Conservation (phyloP, 345 rosid species). For the Odontarrhena argentea region DNA sequence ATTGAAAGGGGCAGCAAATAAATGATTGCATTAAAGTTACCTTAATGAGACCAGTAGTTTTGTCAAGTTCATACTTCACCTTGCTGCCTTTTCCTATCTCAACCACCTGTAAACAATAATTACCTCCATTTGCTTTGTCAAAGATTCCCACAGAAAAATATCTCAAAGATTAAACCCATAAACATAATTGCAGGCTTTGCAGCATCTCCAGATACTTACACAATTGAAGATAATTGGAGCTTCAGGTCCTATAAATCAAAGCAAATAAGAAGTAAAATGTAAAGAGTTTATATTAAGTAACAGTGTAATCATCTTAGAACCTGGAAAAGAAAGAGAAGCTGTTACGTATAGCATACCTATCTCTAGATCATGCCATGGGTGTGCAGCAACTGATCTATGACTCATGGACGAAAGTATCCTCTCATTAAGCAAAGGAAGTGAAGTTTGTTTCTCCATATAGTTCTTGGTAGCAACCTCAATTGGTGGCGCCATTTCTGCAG, state of each 20-base stretch:
- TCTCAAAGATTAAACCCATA: constrained; percentile 6
- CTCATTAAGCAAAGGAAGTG: constrained; percentile 83
- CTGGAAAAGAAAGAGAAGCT: background rate
- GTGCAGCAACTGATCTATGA: constrained; percentile 92
- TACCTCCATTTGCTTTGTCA: constrained; percentile 1
- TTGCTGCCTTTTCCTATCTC: constrained; percentile 95
- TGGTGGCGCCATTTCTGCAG: constrained; percentile 72
- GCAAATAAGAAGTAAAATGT: background rate
- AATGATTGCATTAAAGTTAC: constrained; percentile 41
- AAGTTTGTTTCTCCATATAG: constrained; percentile 36
- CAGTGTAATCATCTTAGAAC: background rate
- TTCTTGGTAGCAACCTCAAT: constrained; percentile 53
- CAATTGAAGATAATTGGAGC: constrained; percentile 84
- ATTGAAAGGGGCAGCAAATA: background rate
- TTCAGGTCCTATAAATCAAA: constrained; percentile 67
- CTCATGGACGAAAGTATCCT: constrained; percentile 92
- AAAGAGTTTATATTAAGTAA: constrained; percentile 5
- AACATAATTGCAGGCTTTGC: background rate
- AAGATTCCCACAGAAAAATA: background rate
- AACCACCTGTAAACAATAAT: constrained; percentile 60
- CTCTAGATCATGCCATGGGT: constrained; percentile 99
- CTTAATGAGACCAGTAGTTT: constrained; percentile 92
- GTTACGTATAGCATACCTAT: constrained; percentile 56
- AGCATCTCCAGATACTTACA: constrained; percentile 49
- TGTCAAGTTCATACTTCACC: constrained; percentile 99